These are phyloP conservation scores for Vigna radiata DNA, from an alignment of 306 rosid species.

Conservation along the genomic window DNA sequence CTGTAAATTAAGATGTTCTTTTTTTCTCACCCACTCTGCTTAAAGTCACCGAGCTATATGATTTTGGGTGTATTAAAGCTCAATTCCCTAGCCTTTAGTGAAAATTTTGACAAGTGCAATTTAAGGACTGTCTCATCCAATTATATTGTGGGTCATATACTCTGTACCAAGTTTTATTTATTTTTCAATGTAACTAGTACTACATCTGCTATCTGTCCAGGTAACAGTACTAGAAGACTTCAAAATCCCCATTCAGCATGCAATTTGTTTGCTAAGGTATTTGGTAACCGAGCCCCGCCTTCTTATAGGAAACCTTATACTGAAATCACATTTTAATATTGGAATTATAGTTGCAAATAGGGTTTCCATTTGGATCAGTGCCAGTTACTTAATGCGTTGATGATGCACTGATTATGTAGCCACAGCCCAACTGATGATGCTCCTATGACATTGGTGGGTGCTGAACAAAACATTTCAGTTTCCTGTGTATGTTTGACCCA, in stretches of 20 bases:
- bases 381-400: background rate
- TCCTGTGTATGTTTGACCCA: background rate
- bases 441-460: background rate
- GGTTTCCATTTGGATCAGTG: background rate
- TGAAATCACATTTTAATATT: background rate
- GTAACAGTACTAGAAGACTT: background rate
- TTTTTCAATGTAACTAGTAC: constrained; percentile 1
- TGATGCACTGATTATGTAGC: background rate
- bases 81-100: background rate
- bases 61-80: background rate
- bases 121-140: background rate
- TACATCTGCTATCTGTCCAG: background rate
- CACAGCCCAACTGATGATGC: background rate
- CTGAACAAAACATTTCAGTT: background rate
- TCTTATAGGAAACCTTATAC: background rate
- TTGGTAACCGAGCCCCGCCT: background rate
- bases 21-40: constrained; percentile 7
- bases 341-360: background rate
- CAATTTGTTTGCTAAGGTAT: background rate
- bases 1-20: constrained; percentile 17
- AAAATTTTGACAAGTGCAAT: constrained; percentile 15
- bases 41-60: background rate
- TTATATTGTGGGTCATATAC: background rate
- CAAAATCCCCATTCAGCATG: background rate
- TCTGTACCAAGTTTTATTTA: background rate